These are phyloP conservation scores for Debaryomyces hansenii DNA, from an alignment of 805 yeast genomes.

Conservation along the genomic window DNA sequence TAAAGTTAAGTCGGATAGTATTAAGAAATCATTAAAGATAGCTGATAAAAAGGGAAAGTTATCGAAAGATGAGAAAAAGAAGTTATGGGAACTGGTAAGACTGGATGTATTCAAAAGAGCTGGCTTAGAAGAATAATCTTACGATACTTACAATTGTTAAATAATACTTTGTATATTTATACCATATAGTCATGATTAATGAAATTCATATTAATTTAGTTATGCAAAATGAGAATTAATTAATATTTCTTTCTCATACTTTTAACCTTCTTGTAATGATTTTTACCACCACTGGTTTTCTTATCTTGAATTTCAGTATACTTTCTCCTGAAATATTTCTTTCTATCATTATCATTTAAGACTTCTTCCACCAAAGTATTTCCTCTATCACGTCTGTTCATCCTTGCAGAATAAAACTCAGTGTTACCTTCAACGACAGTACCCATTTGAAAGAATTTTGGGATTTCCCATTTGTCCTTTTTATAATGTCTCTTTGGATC, in stretches of 20 bases:
- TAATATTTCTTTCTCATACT: constrained; percentile 57
- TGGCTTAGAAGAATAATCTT: constrained; percentile 31
- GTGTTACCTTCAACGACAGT: constrained; percentile 80
- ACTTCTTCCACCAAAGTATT: constrained; percentile 79
- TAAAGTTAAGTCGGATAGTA: constrained; percentile 35
- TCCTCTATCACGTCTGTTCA: constrained; percentile 72
- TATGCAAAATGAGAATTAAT: not conserved
- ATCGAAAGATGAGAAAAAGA: constrained; percentile 41
- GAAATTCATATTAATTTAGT: not conserved
- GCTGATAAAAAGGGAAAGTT: constrained; percentile 30
- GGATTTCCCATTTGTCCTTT: constrained; percentile 74
- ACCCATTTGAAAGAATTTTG: constrained; percentile 85
- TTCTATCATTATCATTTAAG: constrained; percentile 67
- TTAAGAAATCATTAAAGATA: constrained; percentile 26
- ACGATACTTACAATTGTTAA: not conserved
- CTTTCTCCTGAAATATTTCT: constrained; percentile 80
- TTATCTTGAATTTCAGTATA: constrained; percentile 74
- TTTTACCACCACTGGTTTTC: constrained; percentile 63
- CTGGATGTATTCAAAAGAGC: constrained; percentile 53
- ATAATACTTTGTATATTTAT: not conserved
- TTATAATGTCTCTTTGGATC: constrained; percentile 96
- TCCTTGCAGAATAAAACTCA: constrained; percentile 69
- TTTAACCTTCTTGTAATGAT: constrained; percentile 61
- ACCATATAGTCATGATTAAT: constrained; percentile 1
- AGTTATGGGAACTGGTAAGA: constrained; percentile 50